Evolutionary conservation across 352 stramenopile species (phyloP), one percentile per base, ranked within the genome.

Genomic region (Pythium phragmiticola): DNA sequence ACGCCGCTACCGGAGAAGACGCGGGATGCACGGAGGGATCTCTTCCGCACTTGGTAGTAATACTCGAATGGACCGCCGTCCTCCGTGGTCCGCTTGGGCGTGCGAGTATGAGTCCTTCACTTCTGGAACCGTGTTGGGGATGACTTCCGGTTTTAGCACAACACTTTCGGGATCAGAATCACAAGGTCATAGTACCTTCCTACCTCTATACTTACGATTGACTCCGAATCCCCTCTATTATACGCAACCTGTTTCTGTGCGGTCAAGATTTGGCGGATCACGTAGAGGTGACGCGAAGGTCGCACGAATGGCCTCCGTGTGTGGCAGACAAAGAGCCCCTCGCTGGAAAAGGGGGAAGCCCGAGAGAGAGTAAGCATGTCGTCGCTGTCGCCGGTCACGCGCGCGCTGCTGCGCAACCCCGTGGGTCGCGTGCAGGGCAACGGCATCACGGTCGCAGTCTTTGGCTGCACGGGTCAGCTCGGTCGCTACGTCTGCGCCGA

Each of bases 381-480:
- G 76, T 77, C 78, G 65, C 75, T 95, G 64, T 91, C 84, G 70
- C 82, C 87, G 49, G 82, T 92, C 55, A 75, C 82, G 57, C 84
- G 81, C 65, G 84, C 87, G 63, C 58, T 84, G 61, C 73, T 95
- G 70, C 86, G 85, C 70, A 79, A 90, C 75, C 84, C 87, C 41
- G 70, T 78, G 46, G 89, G 89, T 37, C 84, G 91, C 61, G 74
- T 80, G 45, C 75, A 80, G 63, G 82, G 75, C 60, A 72, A 92
- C 60, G 92, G 88, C 39, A 78, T 98, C 65, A 98, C 90, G n/a
- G 91, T 96, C 49, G 88, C 93, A 6, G 84, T 99, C 53, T 99
- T 99, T 72, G 97, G 97, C 58, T 88, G 80, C 56, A 96, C 88
- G 53, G 97, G 97, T 43, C 98, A 97, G 73, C 78, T 99, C 33